Evolutionary conservation across 208 protist genomes (phyloP), one percentile per base, ranked within the genome.

Genomic region (Strigomonas galati): DNA sequence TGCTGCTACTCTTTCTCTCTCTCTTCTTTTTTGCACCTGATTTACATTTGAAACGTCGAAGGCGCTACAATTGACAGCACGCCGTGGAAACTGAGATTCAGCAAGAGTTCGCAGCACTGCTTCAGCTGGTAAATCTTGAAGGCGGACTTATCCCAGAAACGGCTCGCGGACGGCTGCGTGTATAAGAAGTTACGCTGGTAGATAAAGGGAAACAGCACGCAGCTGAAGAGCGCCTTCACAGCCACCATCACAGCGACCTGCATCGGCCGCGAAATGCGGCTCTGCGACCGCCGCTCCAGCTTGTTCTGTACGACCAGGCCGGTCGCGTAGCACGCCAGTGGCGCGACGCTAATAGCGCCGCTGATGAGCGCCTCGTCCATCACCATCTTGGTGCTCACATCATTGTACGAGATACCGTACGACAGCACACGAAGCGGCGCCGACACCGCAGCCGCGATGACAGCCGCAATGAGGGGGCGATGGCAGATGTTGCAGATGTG

Each of bases 311-410:
- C 61, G 24, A 24, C 51, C 43, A 89, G 60, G 48, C 76, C 56
- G 31, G 40, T 35, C 17, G 43, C 60, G 66, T 87, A 83, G 31
- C 78, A 72, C 28, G 65, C 75, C 19, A 80, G 23, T 37, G 84
- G 84, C 12, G 81, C 72, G 6, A 65, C 69, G 40, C 78, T 71
- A 17, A 81, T 71, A 4, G 79, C 76, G 12, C 76, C 76, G 40
- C 77, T 75, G 56, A 78, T 74, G 37, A 91, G 66, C 9, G 71
- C 75, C 67, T 91, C 83, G 53, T 89, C 78, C 53, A 91, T 68
- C 32, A 94, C 31, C 7, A 81, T 62, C 65, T 84, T 85, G 70
- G 83, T 88, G 65, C 84, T 88, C 21, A 90, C 76, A 44, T 78
- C 65, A 52, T 60, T 69, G 76, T 82, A 86, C 24, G 61, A 63